These are phyloP conservation scores for Talaromyces adpressus DNA, from an alignment of 495 filamentous ascomycete genomes.

Conservation along the genomic window DNA sequence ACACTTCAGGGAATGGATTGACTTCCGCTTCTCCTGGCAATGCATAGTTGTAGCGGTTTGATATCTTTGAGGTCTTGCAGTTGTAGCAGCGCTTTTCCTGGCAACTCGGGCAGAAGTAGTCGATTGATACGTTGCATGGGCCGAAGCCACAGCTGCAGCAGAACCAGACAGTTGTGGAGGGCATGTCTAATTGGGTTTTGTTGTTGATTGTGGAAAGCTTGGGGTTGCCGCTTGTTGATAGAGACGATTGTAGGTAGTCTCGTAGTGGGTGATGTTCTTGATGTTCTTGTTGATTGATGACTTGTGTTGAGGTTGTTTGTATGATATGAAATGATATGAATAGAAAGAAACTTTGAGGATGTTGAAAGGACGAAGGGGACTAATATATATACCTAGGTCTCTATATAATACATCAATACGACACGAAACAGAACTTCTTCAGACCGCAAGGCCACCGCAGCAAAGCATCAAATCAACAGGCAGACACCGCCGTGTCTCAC, in stretches of 20 bases:
- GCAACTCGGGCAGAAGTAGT: constrained; percentile 23
- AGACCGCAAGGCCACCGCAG: neutral
- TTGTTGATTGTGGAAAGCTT: neutral
- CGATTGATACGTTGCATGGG: constrained; percentile 19
- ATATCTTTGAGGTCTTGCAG: constrained; percentile 16
- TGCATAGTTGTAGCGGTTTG: neutral
- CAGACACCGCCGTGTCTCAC: neutral
- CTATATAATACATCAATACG: neutral
- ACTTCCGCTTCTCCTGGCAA: constrained; percentile 6
- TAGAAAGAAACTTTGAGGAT: neutral
- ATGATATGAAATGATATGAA: neutral
- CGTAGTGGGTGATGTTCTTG: neutral
- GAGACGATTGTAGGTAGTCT: neutral
- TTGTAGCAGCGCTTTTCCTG: constrained; percentile 12
- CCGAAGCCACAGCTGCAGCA: constrained; percentile 28
- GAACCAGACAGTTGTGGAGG: constrained; percentile 20
- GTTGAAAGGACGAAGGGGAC: neutral
- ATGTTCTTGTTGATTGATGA: neutral
- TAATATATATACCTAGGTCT: neutral
- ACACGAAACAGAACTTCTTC: neutral
- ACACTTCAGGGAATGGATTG: neutral
- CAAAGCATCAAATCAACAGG: neutral
- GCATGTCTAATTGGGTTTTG: constrained; percentile 7
- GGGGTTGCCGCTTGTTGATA: neutral
- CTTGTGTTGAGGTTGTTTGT: neutral